These are phyloP conservation scores for Polytrichum commune DNA, from an alignment of 225 moss, liverwort and hornwort species.

Conservation along the genomic window DNA sequence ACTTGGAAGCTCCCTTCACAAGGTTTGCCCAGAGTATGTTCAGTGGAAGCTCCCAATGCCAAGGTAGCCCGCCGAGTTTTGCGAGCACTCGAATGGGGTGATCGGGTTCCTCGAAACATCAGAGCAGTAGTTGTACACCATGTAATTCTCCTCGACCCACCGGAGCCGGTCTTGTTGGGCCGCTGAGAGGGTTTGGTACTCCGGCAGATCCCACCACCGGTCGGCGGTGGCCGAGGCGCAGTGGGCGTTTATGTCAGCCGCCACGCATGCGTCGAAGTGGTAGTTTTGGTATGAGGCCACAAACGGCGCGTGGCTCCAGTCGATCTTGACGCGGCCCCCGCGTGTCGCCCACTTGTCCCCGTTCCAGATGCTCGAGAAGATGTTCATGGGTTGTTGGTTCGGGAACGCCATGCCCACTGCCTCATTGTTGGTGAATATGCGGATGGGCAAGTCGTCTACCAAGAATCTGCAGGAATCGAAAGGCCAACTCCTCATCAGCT, in stretches of 20 bases:
- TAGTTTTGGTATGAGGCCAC: conserved; percentile 64
- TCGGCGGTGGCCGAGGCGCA: conserved; percentile 38
- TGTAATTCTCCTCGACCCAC: conserved; percentile 85
- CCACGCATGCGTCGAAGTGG: conserved; percentile 57
- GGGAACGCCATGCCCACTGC: conserved; percentile 64
- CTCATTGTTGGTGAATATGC: conserved; percentile 74
- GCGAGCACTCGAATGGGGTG: conserved; percentile 37
- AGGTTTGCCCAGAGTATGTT: not conserved
- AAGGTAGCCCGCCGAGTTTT: conserved; percentile 42
- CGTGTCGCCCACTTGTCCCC: conserved; percentile 89
- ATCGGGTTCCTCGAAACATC: conserved; percentile 50
- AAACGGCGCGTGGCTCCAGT: conserved; percentile 81
- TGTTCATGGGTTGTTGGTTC: conserved; percentile 70
- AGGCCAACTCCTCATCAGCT: no score
- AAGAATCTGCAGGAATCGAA: conserved; percentile 43
- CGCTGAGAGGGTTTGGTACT: conserved; percentile 47
- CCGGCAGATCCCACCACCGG: conserved; percentile 37
- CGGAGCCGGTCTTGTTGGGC: conserved; percentile 60
- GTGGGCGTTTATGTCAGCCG: conserved; percentile 14
- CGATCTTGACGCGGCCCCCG: conserved; percentile 64
- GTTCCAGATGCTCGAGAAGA: conserved; percentile 83
- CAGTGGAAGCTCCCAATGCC: conserved; percentile 34
- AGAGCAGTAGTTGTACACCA: conserved; percentile 77
- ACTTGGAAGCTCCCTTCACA: no score
- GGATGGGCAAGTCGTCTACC: conserved; percentile 76